Evolutionary conservation across 495 filamentous ascomycete species (phyloP).

Genomic region (Penicillium pancosmium): DNA sequence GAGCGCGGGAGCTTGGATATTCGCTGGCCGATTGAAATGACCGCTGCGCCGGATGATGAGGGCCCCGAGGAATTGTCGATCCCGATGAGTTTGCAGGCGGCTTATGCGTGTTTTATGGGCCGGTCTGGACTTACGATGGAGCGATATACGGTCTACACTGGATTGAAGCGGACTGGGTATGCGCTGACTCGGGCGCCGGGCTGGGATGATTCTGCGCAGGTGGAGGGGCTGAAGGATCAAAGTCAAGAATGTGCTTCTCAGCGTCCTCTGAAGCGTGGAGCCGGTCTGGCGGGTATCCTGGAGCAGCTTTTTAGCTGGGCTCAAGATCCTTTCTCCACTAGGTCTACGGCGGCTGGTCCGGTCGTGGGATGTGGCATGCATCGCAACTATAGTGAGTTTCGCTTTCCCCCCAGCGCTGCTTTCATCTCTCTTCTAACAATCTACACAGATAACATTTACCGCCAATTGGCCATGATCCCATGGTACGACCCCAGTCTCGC

Average conservation of each 20-base stretch:
- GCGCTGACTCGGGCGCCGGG: slow-evolving; percentile 68
- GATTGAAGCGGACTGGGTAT: slow-evolving; percentile 84
- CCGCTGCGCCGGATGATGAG: slow-evolving; percentile 31
- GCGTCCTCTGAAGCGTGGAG: slow-evolving; percentile 21
- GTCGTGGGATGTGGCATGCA: slow-evolving; percentile 77
- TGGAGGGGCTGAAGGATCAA: slow-evolving; percentile 5
- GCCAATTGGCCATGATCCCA: slow-evolving; percentile 72
- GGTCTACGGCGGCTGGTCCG: slow-evolving; percentile 58
- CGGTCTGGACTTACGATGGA: slow-evolving; percentile 70
- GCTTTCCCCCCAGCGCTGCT: not conserved
- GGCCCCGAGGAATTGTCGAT: slow-evolving; percentile 55
- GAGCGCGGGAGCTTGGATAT: slow-evolving; percentile 86
- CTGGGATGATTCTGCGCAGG: slow-evolving; percentile 44
- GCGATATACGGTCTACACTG: slow-evolving; percentile 82
- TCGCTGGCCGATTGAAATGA: slow-evolving; percentile 66
- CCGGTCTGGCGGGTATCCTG: slow-evolving; percentile 40
- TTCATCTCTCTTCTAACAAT: slow-evolving; percentile 1
- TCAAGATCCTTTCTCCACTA: slow-evolving; percentile 28
- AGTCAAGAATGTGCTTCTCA: slow-evolving; percentile 5
- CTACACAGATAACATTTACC: slow-evolving; percentile 65
- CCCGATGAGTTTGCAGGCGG: slow-evolving; percentile 87
- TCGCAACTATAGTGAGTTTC: slow-evolving; percentile 63
- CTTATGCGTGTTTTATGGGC: slow-evolving; percentile 79
- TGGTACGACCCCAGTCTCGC: slow-evolving; percentile 61
- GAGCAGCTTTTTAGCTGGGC: slow-evolving; percentile 40